Evolutionary conservation across 1,284 basidiomycete genomes (phyloP), one percentile per base, ranked within the genome.

Genomic region (Melampsora larici-populina): DNA sequence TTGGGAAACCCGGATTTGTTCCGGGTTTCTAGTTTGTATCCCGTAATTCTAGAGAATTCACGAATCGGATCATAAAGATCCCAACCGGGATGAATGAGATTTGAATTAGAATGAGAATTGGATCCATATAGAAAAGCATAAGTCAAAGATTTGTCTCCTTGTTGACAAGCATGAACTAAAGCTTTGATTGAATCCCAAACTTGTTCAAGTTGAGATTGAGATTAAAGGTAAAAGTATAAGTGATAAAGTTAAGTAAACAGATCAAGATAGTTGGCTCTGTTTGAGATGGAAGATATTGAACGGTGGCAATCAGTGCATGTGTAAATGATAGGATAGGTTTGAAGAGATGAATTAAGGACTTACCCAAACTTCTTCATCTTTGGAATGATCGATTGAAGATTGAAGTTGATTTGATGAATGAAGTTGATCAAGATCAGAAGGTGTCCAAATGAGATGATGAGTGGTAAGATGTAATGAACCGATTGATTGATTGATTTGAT

Each of bases 21-120:
- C n/a, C n/a, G n/a, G n/a, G n/a, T n/a, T n/a, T n/a, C n/a, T n/a
- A n/a, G n/a, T n/a, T n/a, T n/a, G n/a, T n/a, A n/a, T n/a, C n/a
- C n/a, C n/a, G n/a, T n/a, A n/a, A 97, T 96, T 33, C 97, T 88
- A 11, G 90, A 88, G 83, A 96, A 99, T 84, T 99, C 97, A 78
- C 90, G 89, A 77, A 92, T 88, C 1, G 92, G 91, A 63, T 92
- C 91, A 84, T 94, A 99, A 51, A 93, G 80, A 4, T 86, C 86
- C 95, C 94, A 97, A 9, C 93, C 92, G 40, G 65, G 11, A 11
- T 49, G 48, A n/a, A n/a, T n/a, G n/a, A n/a, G n/a, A n/a, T n/a
- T n/a, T n/a, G n/a, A n/a, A n/a, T n/a, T n/a, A n/a, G n/a, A n/a
- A 21, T 49, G 11, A 11, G 65, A 67, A 33, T 36, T 68, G 2